A percentile compares a stretch with the other conserved stretches of the same genome.
phyloP scores from a whole-genome alignment of 2,329 filamentous ascomycete species.

The Westerdykella ornata region DNA sequence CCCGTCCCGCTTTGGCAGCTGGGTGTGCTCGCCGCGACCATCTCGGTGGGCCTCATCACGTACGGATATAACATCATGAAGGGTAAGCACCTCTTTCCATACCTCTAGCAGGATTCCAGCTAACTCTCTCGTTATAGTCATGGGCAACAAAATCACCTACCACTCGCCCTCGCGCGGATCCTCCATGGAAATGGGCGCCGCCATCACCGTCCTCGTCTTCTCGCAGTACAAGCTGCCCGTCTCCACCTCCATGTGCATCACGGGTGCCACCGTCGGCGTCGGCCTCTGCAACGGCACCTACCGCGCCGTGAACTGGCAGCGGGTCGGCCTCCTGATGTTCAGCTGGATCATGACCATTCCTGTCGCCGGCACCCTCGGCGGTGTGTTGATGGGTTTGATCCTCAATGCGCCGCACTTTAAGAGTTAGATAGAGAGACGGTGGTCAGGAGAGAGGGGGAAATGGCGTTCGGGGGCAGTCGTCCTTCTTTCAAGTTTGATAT shows the following conservation, averaged over 20 bases:
- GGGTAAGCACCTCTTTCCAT: conserved; percentile 42
- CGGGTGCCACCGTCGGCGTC: conserved; percentile 70
- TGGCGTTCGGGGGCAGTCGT: no score
- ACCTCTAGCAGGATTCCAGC: conserved; percentile 10
- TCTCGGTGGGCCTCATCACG: conserved; percentile 61
- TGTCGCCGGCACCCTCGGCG: conserved; percentile 52
- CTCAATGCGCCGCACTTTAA: conserved; percentile 56
- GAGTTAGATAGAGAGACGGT: background rate
- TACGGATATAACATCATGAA: conserved; percentile 85
- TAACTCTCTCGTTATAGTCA: conserved; percentile 47
- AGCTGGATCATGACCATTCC: conserved; percentile 62
- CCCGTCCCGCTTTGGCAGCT: conserved; percentile 70
- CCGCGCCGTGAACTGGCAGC: conserved; percentile 67
- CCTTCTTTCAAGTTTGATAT: no score
- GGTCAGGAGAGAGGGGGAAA: background rate
- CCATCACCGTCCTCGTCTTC: conserved; percentile 69
- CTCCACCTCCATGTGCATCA: conserved; percentile 64
- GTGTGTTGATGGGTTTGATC: conserved; percentile 42
- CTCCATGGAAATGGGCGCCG: conserved; percentile 75
- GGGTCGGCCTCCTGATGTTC: conserved; percentile 59
- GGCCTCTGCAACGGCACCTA: conserved; percentile 67
- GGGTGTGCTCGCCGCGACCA: conserved; percentile 57
- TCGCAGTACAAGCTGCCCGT: conserved; percentile 69
- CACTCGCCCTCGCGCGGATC: conserved; percentile 50
- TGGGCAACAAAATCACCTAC: conserved; percentile 76